These are phyloP conservation scores for Phytopythium litorale DNA, from an alignment of 352 stramenopile genomes.

Conservation along the genomic window DNA sequence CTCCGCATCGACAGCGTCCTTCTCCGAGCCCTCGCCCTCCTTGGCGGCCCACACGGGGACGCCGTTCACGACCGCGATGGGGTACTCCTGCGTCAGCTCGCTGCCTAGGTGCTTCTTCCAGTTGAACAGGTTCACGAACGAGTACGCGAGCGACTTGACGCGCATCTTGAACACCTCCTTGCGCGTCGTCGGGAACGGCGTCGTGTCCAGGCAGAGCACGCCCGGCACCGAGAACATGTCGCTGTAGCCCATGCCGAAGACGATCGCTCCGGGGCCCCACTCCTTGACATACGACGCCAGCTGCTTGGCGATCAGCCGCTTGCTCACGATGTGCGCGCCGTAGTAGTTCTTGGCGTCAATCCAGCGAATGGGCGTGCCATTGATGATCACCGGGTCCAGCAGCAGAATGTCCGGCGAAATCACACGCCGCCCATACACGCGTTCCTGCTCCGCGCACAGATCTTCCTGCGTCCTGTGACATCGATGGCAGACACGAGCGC, in stretches of 20 bases:
- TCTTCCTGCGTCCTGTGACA: slow-evolving; percentile 58
- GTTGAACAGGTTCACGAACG: slow-evolving; percentile 58
- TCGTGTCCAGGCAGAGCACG: slow-evolving; percentile 81
- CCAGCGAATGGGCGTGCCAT: slow-evolving; percentile 81
- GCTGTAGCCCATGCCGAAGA: slow-evolving; percentile 86
- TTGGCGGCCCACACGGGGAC: slow-evolving; percentile 1
- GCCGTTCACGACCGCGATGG: slow-evolving; percentile 1
- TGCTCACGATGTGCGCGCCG: slow-evolving; percentile 85
- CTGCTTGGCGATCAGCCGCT: slow-evolving; percentile 79
- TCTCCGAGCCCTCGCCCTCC: neutral
- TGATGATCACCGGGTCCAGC: slow-evolving; percentile 78
- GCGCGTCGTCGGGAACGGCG: slow-evolving; percentile 72
- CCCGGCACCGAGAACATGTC: slow-evolving; percentile 84
- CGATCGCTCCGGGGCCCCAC: slow-evolving; percentile 78
- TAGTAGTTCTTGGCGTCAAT: slow-evolving; percentile 90
- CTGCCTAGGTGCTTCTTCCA: slow-evolving; percentile 81
- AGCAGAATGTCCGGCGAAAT: slow-evolving; percentile 82
- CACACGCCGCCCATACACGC: slow-evolving; percentile 60
- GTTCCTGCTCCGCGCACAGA: slow-evolving; percentile 58
- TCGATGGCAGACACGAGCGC: neutral
- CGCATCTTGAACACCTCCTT: slow-evolving; percentile 68
- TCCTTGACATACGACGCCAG: slow-evolving; percentile 83
- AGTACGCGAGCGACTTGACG: slow-evolving; percentile 73
- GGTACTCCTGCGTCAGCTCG: slow-evolving; percentile 71
- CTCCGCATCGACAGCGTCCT: neutral